Evolutionary conservation across 768 basidiomycete species (phyloP), one percentile per base, ranked within the genome.

Genomic region (Rhizopogon sp.): DNA sequence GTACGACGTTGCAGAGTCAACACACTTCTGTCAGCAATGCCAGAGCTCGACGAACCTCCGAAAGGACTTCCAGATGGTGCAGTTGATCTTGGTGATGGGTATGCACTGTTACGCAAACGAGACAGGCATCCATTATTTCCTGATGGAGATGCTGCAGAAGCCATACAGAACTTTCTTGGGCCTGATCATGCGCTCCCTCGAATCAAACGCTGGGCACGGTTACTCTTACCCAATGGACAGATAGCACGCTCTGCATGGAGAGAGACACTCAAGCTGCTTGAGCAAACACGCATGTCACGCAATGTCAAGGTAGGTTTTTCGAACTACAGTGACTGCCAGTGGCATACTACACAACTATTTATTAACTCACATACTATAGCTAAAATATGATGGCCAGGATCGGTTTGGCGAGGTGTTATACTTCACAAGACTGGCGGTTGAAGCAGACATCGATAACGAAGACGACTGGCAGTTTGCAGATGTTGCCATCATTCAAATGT

Each of bases 141-240:
- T 22, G 22, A 22, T 22, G 22, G 22, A 22, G 22, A 22, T 22
- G 22, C 22, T 22, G 22, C 22, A 22, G 22, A 22, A 22, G 22
- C 22, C 22, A 22, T 22, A 22, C 22, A 22, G 22, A 22, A 22
- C 22, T 43, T 43, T 28, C 43, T 43, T 5, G 20, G 9, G 7
- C 43, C 43, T 43, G 43, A 28, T 20, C 43, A n/a, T 17, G 8
- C n/a, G 9, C n/a, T 43, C n/a, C 42, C 42, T 13, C 42, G 13
- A n/a, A 43, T 43, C 42, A 43, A 14, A 17, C 22, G 25, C 29
- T 66, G 62, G 61, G 65, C 64, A 17, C 46, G 57, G 0, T 29
- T 66, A 0, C 58, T 43, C 0, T 51, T 68, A 10, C 63, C 67
- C 5, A 68, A 61, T 50, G 62, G 63, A 1, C 66, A 67, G 25